Percentiles rank a stretch among this genome's conserved stretches.
These are phyloP conservation scores for Dothideomycetes sp. DNA, from an alignment of 2,329 filamentous ascomycete genomes.

Conservation along the genomic window DNA sequence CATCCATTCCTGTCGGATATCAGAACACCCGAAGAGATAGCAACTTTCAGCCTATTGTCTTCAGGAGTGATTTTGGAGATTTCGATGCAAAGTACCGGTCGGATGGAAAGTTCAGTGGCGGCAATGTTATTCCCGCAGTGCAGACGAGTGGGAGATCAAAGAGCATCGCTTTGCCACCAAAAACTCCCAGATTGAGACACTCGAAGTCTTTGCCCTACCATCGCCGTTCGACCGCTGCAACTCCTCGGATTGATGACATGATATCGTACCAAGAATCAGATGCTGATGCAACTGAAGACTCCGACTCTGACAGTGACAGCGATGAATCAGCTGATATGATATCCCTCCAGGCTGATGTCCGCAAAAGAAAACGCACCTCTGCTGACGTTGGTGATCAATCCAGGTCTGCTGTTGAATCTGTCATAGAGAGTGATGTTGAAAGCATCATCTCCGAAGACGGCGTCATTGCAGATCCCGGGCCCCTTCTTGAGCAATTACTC, in stretches of 20 bases:
- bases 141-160: neutral
- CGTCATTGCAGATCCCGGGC: neutral
- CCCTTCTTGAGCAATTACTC: slow-evolving; percentile 1
- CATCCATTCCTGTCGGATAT: slow-evolving; percentile 25
- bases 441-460: slow-evolving; percentile 2
- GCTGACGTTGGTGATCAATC: slow-evolving; percentile 1
- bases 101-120: slow-evolving; percentile 37
- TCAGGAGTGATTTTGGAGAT: slow-evolving; percentile 38
- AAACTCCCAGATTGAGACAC: slow-evolving; percentile 8
- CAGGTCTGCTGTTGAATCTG: slow-evolving; percentile 1
- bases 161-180: slow-evolving; percentile 16
- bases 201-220: slow-evolving; percentile 12
- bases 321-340: neutral
- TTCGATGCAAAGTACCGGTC: slow-evolving; percentile 46
- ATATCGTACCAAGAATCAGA: neutral
- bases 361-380: slow-evolving; percentile 4
- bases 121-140: slow-evolving; percentile 11
- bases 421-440: slow-evolving; percentile 7
- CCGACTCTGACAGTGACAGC: slow-evolving; percentile 1
- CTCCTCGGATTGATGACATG: neutral
- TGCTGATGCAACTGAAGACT: slow-evolving; percentile 1
- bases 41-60: slow-evolving; percentile 44
- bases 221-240: slow-evolving; percentile 2
- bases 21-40: slow-evolving; percentile 27
- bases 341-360: slow-evolving; percentile 3